A percentile compares a stretch with the other conserved stretches of the same genome.
These are phyloP conservation scores for Venturia asperata DNA, from an alignment of 2,329 filamentous ascomycete genomes.

Conservation along the genomic window DNA sequence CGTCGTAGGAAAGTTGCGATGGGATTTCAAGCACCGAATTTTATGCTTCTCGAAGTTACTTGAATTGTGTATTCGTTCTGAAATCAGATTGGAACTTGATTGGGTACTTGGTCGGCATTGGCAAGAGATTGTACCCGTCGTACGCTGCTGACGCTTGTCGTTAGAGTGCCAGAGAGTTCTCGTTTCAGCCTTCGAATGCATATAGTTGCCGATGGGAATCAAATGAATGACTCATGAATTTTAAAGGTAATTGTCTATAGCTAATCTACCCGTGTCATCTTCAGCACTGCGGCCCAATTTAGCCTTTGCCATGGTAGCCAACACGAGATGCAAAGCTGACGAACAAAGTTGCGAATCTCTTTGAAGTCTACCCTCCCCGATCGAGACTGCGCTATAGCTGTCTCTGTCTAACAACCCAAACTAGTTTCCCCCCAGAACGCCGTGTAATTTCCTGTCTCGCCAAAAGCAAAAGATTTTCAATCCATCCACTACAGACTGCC, in stretches of 20 bases:
- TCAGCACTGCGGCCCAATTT: no score
- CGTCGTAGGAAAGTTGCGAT: no score
- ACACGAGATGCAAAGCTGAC: no score
- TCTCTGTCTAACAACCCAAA: background rate
- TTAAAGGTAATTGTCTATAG: background rate
- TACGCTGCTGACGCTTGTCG: background rate
- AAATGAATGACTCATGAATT: background rate
- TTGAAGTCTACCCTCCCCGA: background rate
- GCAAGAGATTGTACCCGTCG: no score
- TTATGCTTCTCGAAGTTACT: no score
- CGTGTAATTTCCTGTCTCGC: background rate
- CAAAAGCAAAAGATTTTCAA: background rate
- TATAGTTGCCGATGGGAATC: background rate
- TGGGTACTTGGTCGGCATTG: background rate
- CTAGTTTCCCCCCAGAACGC: background rate
- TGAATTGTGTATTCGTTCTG: background rate
- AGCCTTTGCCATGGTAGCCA: no score
- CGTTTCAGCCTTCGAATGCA: background rate
- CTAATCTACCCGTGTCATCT: no score
- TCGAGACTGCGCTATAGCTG: slow-evolving; percentile 1
- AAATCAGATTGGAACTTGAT: background rate
- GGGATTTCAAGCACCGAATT: no score
- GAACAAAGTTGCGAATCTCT: no score
- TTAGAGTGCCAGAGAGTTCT: background rate
- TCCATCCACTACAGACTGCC: slow-evolving; percentile 44